Evolutionary conservation across 2,329 filamentous ascomycete genomes (phyloP).

Genomic region (Hymenoscyphus fraxineus): DNA sequence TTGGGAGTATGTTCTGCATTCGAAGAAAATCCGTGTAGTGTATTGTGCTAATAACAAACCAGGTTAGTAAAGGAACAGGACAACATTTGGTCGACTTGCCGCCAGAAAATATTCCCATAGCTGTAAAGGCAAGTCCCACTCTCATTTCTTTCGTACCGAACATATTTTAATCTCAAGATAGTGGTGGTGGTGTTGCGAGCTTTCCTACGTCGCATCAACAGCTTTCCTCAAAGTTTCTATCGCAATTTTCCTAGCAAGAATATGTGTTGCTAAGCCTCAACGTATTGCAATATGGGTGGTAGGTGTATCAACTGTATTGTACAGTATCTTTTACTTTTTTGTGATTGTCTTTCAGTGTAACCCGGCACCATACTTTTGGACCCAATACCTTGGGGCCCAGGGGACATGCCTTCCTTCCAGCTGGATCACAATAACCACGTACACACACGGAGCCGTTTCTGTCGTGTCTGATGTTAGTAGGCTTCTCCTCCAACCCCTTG

Average conservation of each 20-base stretch:
- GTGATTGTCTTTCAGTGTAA: slow-evolving; percentile 40
- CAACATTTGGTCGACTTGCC: slow-evolving; percentile 26
- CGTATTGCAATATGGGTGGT: slow-evolving; percentile 36
- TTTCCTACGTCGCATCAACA: slow-evolving; percentile 39
- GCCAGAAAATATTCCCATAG: slow-evolving; percentile 25
- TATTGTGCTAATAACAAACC: not conserved
- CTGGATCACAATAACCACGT: slow-evolving; percentile 31
- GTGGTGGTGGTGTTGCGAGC: slow-evolving; percentile 39
- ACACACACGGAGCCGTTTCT: slow-evolving; percentile 44
- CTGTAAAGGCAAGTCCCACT: slow-evolving; percentile 26
- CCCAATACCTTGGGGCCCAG: slow-evolving; percentile 32
- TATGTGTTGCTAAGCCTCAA: slow-evolving; percentile 34
- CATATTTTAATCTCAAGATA: slow-evolving; percentile 7
- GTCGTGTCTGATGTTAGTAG: slow-evolving; percentile 3
- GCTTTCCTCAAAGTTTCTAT: slow-evolving; percentile 40
- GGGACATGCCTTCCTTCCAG: slow-evolving; percentile 36
- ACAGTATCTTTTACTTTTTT: slow-evolving; percentile 37
- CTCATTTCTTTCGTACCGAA: not conserved
- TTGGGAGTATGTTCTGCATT: slow-evolving; percentile 17
- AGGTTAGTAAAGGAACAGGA: slow-evolving; percentile 27
- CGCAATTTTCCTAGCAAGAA: slow-evolving; percentile 40
- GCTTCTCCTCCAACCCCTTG: not conserved
- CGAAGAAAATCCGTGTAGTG: not conserved
- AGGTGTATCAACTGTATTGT: slow-evolving; percentile 34
- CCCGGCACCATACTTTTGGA: slow-evolving; percentile 40